Evolutionary conservation across 1,284 basidiomycete species (phyloP), one percentile per base, ranked within the genome.

Genomic region (Microbotryum saponariae): DNA sequence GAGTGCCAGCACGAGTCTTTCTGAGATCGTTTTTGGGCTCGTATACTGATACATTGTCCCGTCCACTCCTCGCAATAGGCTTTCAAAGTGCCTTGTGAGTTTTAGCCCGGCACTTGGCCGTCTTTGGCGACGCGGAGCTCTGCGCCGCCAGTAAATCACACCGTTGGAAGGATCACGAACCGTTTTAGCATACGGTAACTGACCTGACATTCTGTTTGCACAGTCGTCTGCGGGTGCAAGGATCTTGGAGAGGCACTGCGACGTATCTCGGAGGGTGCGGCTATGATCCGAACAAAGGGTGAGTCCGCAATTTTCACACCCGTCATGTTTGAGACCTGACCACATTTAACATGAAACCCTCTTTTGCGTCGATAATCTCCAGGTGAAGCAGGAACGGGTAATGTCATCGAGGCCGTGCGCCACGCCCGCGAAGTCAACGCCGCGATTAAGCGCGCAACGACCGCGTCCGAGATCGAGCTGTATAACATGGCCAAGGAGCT

Each of bases 211-310:
- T 21, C 18, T 33, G n/a, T 20, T n/a, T 6, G 33, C 10, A 53
- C 61, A 62, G 61, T 82, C 69, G 81, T 82, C 42, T 83, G 81
- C 70, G 82, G 81, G 53, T 81, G 80, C 74, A 79, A 80, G 71
- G 79, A 82, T 74, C 77, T 82, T 54, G 82, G 81, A 65, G 94
- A 99, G 78, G 94, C 96, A 4, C 82, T 99, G 5, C 85, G 94
- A 48, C 86, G 94, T 69, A 97, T 99, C 74, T 91, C 89, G 33
- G 94, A 99, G 76, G 96, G 94, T 63, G 96, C 92, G 1, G 90
- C 93, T 10, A 92, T 76, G 74, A 92, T 97, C 77, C 89, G 93
- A 71, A 96, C 93, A 63, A 97, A 96, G 78, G 93, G 96, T 66
- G 90, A 92, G 27, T 27, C 27, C 27, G 27, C 27, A 27, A 27